Evolutionary conservation across 2,329 filamentous ascomycete genomes (phyloP), one percentile per base, ranked within the genome.

Genomic region (Lachnellula occidentalis): DNA sequence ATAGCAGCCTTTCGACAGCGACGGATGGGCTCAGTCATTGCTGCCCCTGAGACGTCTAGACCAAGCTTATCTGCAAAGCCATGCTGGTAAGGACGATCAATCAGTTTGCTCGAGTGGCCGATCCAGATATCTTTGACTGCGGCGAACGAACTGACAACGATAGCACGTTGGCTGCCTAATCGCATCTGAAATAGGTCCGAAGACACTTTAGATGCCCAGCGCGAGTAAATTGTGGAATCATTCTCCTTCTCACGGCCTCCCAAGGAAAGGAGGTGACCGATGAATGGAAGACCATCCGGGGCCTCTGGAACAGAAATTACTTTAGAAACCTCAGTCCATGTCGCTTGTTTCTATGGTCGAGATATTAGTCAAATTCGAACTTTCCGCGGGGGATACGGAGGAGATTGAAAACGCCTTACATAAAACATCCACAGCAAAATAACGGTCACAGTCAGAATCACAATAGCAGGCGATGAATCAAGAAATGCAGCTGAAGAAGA

Each of bases 261-360:
- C 11, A 65, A 57, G 0, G 56, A 42, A 7, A 59, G 49, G 5
- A 64, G 50, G 37, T 65, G 54, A 2, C 62, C 61, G 12, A 64
- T 45, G 41, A 64, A 60, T 22, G 59, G 61, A 12, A 61, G 47
- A 6, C 49, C 50, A 24, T 43, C 50, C 31, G 61, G 59, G 9
- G 56, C 61, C 37, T 58, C 51, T 7, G 57, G 55, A 27, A 61
- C 50, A 6, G 54, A 48, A 4, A 51, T 43, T 17, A 63, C 53
- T 41, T 48, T 52, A 15, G 61, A 49, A 22, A 61, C 54, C 76
- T 74, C 72, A 67, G 69, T 14, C 66, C 51, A 48, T 14, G 51
- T 51, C 27, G 55, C 51, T 42, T 46, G 48, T 47, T 50, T 53
- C 54, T 53, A 27, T 24, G 22, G 22, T 3, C 22, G 6, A 24